phyloP scores from a whole-genome alignment of 495 filamentous ascomycete genomes.

The Clohesyomyces aquaticus region DNA sequence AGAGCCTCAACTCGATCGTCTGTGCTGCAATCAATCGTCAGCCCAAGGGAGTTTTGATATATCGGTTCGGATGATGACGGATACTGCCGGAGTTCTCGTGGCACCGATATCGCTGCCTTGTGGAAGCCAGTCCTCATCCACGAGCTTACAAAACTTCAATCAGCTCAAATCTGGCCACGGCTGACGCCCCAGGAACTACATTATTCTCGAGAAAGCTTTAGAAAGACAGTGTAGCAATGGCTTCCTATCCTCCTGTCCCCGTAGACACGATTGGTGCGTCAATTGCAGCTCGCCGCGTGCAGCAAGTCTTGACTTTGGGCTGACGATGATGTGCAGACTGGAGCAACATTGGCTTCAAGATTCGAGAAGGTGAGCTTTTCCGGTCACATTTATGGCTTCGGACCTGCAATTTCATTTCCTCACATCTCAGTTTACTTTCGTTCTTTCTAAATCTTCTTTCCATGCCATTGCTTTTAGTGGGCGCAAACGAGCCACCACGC shows the following conservation, averaged over 20 bases:
- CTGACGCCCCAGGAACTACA: neutral
- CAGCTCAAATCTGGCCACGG: slow-evolving; percentile 21
- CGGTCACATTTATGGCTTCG: too few species aligned
- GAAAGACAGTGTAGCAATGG: slow-evolving; percentile 12
- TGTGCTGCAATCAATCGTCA: neutral
- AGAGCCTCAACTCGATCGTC: neutral
- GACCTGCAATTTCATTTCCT: neutral
- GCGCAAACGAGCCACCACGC: too few species aligned
- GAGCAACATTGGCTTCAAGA: slow-evolving; percentile 85
- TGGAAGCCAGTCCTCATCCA: neutral
- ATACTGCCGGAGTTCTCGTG: slow-evolving; percentile 9
- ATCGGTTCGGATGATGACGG: slow-evolving; percentile 17
- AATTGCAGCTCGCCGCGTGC: slow-evolving; percentile 2
- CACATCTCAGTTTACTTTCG: neutral
- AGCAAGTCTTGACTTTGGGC: neutral
- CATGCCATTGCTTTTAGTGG: too few species aligned
- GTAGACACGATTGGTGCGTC: slow-evolving; percentile 70
- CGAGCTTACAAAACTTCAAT: slow-evolving; percentile 2
- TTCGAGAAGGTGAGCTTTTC: slow-evolving; percentile 76
- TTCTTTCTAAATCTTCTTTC: slow-evolving; percentile 3
- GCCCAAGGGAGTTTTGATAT: slow-evolving; percentile 19
- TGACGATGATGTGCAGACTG: slow-evolving; percentile 62
- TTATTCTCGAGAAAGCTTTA: neutral
- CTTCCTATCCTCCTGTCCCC: slow-evolving; percentile 76
- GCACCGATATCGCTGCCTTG: slow-evolving; percentile 24